Evolutionary conservation across 768 basidiomycete genomes (phyloP).

Genomic region (Kwoniella dendrophila): DNA sequence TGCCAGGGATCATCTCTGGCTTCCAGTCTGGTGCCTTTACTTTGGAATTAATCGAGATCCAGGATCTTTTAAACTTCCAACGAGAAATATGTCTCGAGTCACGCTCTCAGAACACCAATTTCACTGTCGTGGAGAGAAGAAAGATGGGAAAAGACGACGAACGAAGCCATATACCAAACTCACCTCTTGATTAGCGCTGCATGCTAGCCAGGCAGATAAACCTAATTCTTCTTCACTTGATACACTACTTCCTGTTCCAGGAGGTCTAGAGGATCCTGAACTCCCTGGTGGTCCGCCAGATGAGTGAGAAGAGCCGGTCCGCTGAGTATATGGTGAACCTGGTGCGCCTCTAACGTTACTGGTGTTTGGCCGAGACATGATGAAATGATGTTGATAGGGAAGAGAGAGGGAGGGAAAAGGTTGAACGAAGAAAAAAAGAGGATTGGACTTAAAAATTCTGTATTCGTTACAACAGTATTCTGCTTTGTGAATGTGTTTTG

Average conservation of each 20-base stretch:
- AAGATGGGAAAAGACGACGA: too few relatives aligned
- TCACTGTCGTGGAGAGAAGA: too few relatives aligned
- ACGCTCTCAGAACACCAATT: not conserved
- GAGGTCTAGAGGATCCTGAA: constrained; percentile 16
- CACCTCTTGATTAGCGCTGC: constrained; percentile 23
- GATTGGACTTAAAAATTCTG: not conserved
- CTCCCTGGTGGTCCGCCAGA: constrained; percentile 12
- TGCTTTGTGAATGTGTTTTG: too few relatives aligned
- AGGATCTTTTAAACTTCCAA: too few relatives aligned
- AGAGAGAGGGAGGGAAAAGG: not conserved
- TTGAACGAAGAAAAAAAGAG: not conserved
- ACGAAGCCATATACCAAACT: not conserved
- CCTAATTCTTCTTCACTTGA: constrained; percentile 21
- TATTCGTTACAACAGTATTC: too few relatives aligned
- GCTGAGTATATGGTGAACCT: not conserved
- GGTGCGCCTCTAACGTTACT: not conserved
- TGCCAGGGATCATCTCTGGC: too few relatives aligned
- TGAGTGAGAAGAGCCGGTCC: not conserved
- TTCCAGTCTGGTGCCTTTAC: too few relatives aligned
- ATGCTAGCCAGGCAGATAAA: constrained; percentile 21
- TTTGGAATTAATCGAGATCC: too few relatives aligned
- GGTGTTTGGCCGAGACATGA: not conserved
- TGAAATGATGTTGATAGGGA: not conserved
- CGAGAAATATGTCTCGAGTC: too few relatives aligned
- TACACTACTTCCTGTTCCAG: constrained; percentile 13